Percentiles rank a stretch among this genome's conserved stretches.
phyloP scores from a whole-genome alignment of 495 filamentous ascomycete species.

The Xylaria bambusicola region DNA sequence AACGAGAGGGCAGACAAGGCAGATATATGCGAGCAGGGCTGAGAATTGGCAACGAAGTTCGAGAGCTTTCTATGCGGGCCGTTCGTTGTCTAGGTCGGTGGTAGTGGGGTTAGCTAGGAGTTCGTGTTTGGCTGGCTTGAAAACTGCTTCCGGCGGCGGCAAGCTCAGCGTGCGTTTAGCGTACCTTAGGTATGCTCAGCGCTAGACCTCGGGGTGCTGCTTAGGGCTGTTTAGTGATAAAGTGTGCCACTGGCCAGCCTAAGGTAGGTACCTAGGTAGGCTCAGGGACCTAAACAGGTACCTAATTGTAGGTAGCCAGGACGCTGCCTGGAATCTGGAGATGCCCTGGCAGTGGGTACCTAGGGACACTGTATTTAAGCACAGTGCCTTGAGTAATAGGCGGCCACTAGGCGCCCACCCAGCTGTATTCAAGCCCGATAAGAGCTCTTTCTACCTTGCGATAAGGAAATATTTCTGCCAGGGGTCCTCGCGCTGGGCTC shows the following conservation, averaged over 20 bases:
- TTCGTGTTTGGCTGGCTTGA: neutral
- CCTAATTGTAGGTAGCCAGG: too few species aligned
- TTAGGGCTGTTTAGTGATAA: too few species aligned
- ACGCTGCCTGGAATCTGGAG: too few species aligned
- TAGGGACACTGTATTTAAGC: neutral
- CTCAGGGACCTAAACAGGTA: neutral
- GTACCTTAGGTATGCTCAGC: neutral
- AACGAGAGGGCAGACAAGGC: slow-evolving; percentile 1
- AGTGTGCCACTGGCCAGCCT: too few species aligned
- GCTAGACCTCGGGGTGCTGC: neutral
- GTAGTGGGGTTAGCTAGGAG: slow-evolving; percentile 10
- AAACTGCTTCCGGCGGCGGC: slow-evolving; percentile 12
- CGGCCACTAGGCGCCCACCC: too few species aligned
- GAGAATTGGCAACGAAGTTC: slow-evolving; percentile 22
- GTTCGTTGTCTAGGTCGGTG: neutral
- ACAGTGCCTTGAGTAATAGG: too few species aligned
- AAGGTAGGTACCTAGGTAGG: too few species aligned
- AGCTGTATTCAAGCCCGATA: slow-evolving; percentile 5
- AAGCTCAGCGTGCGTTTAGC: too few species aligned
- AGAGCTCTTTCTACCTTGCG: slow-evolving; percentile 12
- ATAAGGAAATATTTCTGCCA: slow-evolving; percentile 22
- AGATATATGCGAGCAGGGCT: slow-evolving; percentile 14
- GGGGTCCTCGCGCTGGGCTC: neutral
- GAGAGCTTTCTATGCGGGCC: slow-evolving; percentile 34
- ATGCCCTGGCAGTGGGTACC: too few species aligned